Conservation (phyloP, 352 stramenopile species). For the Globisporangium acanthophoron region DNA sequence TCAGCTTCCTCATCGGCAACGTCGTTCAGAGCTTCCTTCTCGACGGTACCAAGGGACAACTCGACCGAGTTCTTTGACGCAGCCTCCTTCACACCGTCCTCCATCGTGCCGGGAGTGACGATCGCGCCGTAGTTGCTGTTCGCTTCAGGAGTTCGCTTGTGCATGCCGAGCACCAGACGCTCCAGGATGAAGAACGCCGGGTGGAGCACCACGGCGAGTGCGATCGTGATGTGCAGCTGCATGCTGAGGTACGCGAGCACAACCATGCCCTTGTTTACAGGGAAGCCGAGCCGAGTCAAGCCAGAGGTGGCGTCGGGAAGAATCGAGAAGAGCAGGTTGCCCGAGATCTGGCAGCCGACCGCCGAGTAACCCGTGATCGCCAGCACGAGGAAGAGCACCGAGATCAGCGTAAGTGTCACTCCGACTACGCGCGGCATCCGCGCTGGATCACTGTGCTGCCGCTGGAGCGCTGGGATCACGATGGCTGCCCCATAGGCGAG, state of each 20-base stretch:
- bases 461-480: slow-evolving; percentile 43
- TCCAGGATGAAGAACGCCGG: slow-evolving; percentile 59
- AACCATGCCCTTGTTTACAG: slow-evolving; percentile 29
- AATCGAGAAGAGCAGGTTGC: slow-evolving; percentile 56
- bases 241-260: slow-evolving; percentile 57
- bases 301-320: slow-evolving; percentile 18
- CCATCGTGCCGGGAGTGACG: background rate
- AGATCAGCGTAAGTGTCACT: slow-evolving; percentile 45
- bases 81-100: background rate
- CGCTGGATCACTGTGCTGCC: slow-evolving; percentile 41
- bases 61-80: no score
- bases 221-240: slow-evolving; percentile 42
- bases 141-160: slow-evolving; percentile 17
- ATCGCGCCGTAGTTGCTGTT: no score
- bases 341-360: slow-evolving; percentile 45
- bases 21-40: no score
- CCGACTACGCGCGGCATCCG: slow-evolving; percentile 49
- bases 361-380: slow-evolving; percentile 33
- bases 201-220: slow-evolving; percentile 42
- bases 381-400: slow-evolving; percentile 36
- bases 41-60: no score
- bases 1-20: slow-evolving; percentile 1
- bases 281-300: slow-evolving; percentile 40
- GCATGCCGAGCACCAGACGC: slow-evolving; percentile 56
- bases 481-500: slow-evolving; percentile 49